Percentiles rank a stretch among this genome's conserved stretches.
These are phyloP conservation scores for Colletotrichum tropicicola DNA, from an alignment of 2,329 filamentous ascomycete species.

Conservation along the genomic window DNA sequence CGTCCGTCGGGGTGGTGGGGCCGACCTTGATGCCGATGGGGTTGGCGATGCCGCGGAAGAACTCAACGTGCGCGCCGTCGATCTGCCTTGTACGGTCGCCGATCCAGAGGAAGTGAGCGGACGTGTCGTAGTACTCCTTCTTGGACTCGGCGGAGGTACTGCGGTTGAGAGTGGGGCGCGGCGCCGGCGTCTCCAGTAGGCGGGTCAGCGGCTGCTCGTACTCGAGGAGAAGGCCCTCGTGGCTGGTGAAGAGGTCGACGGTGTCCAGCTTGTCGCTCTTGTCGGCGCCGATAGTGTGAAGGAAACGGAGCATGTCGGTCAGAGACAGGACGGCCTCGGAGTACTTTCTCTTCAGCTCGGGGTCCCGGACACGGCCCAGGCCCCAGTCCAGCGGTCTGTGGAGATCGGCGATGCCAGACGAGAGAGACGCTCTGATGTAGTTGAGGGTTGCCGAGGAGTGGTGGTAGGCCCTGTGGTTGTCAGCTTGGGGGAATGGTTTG, in stretches of 20 bases:
- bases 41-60: slow-evolving; percentile 95
- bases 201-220: slow-evolving; percentile 92
- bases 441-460: slow-evolving; percentile 95
- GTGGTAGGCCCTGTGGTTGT: slow-evolving; percentile 78
- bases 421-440: slow-evolving; percentile 84
- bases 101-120: slow-evolving; percentile 97
- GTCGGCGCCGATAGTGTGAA: slow-evolving; percentile 91
- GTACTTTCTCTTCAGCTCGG: slow-evolving; percentile 86
- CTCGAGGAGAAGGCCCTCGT: slow-evolving; percentile 92
- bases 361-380: slow-evolving; percentile 88
- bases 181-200: slow-evolving; percentile 71
- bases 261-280: slow-evolving; percentile 86
- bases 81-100: slow-evolving; percentile 95
- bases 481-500: background rate
- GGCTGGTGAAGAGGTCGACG: slow-evolving; percentile 93
- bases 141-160: slow-evolving; percentile 39
- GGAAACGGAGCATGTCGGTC: slow-evolving; percentile 91
- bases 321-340: slow-evolving; percentile 84
- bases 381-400: slow-evolving; percentile 96
- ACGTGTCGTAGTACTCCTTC: slow-evolving; percentile 89
- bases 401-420: slow-evolving; percentile 91
- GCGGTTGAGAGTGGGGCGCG: slow-evolving; percentile 35
- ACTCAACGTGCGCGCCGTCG: slow-evolving; percentile 94
- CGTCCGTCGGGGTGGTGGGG: slow-evolving; percentile 79
- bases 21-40: slow-evolving; percentile 97